phyloP scores from a whole-genome alignment of 179 eudicot genomes.

The Actinidia chinensis region DNA sequence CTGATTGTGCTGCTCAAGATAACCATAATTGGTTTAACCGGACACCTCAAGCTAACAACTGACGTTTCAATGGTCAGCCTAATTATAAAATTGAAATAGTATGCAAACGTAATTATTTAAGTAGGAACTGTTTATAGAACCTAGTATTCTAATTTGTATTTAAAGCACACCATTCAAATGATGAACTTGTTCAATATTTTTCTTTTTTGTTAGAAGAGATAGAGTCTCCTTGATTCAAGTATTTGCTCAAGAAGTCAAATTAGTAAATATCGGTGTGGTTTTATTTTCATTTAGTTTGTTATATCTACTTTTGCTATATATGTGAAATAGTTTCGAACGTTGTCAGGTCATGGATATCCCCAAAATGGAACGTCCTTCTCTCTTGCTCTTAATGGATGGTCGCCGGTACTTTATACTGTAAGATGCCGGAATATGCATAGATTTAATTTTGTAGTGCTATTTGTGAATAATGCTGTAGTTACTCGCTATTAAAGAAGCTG shows the following conservation, averaged over 20 bases:
- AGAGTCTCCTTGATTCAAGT: too few relatives aligned
- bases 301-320: not conserved
- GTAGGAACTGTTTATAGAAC: not conserved
- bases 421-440: not conserved
- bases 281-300: not conserved
- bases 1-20: too few relatives aligned
- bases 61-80: slow-evolving; percentile 13
- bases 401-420: not conserved
- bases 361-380: not conserved
- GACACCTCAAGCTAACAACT: not conserved
- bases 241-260: too few relatives aligned
- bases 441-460: slow-evolving; percentile 4
- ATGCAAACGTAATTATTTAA: not conserved
- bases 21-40: not conserved
- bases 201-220: not conserved
- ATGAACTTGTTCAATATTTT: not conserved
- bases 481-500: slow-evolving; percentile 66
- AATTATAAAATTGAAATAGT: not conserved
- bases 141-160: not conserved
- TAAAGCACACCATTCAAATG: not conserved
- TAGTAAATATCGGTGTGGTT: not conserved
- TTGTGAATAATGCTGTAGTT: slow-evolving; percentile 40
- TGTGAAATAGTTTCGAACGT: not conserved
- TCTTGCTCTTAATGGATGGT: not conserved
- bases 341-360: not conserved